Percentiles rank a stretch among this genome's conserved stretches.
Conservation (phyloP, 139 green algal species). For the Micromonas commoda region DNA sequence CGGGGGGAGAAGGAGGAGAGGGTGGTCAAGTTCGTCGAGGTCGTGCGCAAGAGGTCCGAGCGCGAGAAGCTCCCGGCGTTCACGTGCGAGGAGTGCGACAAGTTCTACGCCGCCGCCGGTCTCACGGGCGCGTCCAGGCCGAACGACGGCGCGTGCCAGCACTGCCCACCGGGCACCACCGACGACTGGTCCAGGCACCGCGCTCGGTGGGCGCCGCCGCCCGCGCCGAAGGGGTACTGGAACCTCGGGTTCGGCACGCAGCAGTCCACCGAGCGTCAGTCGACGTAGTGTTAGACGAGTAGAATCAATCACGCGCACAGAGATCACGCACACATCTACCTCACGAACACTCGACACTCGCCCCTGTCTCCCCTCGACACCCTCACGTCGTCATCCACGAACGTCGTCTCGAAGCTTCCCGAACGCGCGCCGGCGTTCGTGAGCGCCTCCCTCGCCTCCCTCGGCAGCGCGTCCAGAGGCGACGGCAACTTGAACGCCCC, state of each 20-base stretch:
- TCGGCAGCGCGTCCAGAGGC: neutral
- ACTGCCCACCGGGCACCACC: neutral
- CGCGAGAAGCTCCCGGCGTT: neutral
- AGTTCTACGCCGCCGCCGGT: neutral
- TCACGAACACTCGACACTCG: neutral
- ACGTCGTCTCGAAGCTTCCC: neutral
- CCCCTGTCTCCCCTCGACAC: neutral
- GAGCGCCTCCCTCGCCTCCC: neutral
- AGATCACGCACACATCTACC: neutral
- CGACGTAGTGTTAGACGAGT: too few relatives aligned
- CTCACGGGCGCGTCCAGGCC: too few relatives aligned
- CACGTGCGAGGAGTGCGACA: neutral
- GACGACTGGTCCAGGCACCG: neutral
- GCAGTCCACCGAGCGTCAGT: neutral
- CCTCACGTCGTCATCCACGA: neutral
- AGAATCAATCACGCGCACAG: too few relatives aligned
- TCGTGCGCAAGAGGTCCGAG: neutral
- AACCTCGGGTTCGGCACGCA: neutral
- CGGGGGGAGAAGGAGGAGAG: neutral
- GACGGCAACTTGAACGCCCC: neutral
- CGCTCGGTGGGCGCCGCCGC: neutral
- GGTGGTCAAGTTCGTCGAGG: neutral
- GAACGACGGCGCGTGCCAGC: neutral
- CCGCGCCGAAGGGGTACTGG: neutral
- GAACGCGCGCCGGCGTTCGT: neutral